Evolutionary conservation across 1,139 yeast genomes (phyloP).

Genomic region (Sugiyamaella japonica): DNA sequence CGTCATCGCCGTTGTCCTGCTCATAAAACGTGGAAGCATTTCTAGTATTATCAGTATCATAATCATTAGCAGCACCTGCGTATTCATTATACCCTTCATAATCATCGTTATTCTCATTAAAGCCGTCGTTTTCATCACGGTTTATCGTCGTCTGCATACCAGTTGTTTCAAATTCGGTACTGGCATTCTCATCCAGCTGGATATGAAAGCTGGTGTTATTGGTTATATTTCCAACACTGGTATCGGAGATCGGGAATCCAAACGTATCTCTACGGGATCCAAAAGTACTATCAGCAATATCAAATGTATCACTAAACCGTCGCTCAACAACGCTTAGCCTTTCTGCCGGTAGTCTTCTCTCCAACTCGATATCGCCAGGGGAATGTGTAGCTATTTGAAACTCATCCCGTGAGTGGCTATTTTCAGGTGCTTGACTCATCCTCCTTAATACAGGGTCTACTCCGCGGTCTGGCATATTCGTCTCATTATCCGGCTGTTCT

Average conservation of each 20-base stretch:
- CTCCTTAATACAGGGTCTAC: constrained; percentile 4
- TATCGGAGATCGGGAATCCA: constrained; percentile 11
- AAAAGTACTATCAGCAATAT: constrained; percentile 3
- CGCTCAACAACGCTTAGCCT: constrained; percentile 9
- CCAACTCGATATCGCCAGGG: constrained; percentile 8
- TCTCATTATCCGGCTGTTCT: background rate
- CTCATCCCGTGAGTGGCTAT: background rate
- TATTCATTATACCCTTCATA: constrained; percentile 13
- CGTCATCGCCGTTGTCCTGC: constrained; percentile 1
- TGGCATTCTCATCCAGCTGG: constrained; percentile 3
- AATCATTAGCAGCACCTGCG: background rate
- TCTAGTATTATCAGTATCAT: background rate
- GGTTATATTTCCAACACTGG: constrained; percentile 7
- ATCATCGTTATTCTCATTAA: constrained; percentile 3
- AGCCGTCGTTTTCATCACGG: background rate
- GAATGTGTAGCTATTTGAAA: background rate
- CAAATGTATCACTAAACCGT: constrained; percentile 4
- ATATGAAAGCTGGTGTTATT: constrained; percentile 12
- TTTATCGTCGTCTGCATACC: background rate
- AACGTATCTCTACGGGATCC: constrained; percentile 13
- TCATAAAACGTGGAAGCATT: background rate
- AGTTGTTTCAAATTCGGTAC: constrained; percentile 1
- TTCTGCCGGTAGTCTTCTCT: constrained; percentile 3
- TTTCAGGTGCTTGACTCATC: background rate
- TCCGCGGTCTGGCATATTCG: background rate